phyloP scores from a whole-genome alignment of 2,329 filamentous ascomycete species.

The Clarireedia monteithiana region DNA sequence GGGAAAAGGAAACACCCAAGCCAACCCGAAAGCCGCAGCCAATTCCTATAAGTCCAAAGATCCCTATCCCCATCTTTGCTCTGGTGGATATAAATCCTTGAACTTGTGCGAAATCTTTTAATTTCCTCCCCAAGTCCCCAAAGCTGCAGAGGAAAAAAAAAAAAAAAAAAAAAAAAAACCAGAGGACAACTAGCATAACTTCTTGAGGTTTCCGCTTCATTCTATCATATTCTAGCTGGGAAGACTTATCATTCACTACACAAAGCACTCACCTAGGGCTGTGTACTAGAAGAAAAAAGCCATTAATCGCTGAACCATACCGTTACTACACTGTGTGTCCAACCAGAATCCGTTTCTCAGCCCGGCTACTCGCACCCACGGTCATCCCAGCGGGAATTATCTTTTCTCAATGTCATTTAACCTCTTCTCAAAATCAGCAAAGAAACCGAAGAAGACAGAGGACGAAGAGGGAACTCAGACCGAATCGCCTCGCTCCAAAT shows the following conservation, averaged over 20 bases:
- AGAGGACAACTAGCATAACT: background rate
- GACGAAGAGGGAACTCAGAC: constrained; percentile 21
- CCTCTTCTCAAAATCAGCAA: constrained; percentile 30
- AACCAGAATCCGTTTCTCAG: constrained; percentile 7
- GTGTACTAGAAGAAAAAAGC: background rate
- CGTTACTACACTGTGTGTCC: constrained; percentile 1
- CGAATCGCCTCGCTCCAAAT: constrained; percentile 21
- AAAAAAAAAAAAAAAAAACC: background rate
- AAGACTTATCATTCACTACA: background rate
- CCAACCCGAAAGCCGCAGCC: too few relatives aligned
- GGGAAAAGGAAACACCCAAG: background rate
- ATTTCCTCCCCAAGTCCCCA: too few relatives aligned
- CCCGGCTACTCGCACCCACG: constrained; percentile 7
- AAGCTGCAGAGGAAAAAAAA: background rate
- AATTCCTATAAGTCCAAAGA: too few relatives aligned
- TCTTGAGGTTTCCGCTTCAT: background rate
- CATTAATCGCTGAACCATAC: background rate
- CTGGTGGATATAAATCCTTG: too few relatives aligned
- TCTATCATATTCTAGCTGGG: background rate
- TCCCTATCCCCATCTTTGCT: too few relatives aligned
- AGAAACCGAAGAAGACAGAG: constrained; percentile 28
- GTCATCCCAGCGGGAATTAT: constrained; percentile 8
- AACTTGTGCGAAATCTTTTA: too few relatives aligned
- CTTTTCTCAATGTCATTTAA: constrained; percentile 16
- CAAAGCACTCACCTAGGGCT: background rate